Evolutionary conservation across 495 filamentous ascomycete species (phyloP).

Genomic region (Cercophora scortea): DNA sequence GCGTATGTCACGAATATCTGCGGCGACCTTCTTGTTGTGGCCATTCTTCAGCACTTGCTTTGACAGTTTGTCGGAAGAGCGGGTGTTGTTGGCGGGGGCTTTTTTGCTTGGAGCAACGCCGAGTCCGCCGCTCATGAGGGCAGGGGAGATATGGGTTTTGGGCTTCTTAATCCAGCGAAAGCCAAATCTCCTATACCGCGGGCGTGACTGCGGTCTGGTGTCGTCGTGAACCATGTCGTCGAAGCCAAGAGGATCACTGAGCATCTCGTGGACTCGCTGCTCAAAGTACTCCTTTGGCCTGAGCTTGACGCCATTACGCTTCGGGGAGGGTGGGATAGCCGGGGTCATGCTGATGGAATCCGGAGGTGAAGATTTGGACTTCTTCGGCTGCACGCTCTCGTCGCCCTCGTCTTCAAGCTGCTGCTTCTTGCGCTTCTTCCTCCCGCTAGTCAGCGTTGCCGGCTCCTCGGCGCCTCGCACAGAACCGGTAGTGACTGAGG

Average conservation of each 20-base stretch:
- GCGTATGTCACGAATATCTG: background rate
- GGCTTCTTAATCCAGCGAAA: background rate
- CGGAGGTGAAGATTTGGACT: background rate
- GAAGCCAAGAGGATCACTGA: conserved; percentile 17
- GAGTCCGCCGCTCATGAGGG: conserved; percentile 15
- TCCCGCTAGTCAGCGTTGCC: background rate
- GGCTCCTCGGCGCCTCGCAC: no score
- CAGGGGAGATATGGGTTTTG: background rate
- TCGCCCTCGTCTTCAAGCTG: background rate
- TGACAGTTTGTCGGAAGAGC: background rate
- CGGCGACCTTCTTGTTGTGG: conserved; percentile 8
- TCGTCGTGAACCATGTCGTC: conserved; percentile 19
- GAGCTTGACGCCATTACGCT: background rate
- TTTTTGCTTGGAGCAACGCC: background rate
- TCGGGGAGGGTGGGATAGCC: background rate
- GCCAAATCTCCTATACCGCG: conserved; percentile 4
- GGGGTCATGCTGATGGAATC: background rate
- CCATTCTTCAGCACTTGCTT: conserved; percentile 8
- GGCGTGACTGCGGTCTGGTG: background rate
- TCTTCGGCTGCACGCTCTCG: conserved; percentile 1
- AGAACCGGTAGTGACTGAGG: no score
- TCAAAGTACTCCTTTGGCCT: conserved; percentile 11
- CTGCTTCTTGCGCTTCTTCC: conserved; percentile 5
- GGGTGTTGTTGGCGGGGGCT: background rate
- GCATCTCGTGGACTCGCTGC: conserved; percentile 15